Conservation (phyloP, 2,329 filamentous ascomycete genomes). For the Botrytis elliptica region DNA sequence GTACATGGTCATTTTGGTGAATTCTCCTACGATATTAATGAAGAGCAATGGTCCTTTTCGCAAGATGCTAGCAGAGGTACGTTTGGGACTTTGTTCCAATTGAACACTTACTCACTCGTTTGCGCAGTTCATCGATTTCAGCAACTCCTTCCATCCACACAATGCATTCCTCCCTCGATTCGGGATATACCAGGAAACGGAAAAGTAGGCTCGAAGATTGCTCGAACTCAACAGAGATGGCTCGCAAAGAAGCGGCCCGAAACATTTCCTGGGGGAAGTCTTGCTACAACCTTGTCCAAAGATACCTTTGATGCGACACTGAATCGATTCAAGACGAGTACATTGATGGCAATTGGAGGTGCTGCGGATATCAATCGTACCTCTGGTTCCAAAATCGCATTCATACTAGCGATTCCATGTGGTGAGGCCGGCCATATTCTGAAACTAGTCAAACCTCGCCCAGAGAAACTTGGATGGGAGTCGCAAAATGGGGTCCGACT, state of each 20-base stretch:
- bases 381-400: slow-evolving; percentile 24
- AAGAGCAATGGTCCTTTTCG: slow-evolving; percentile 39
- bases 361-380: slow-evolving; percentile 28
- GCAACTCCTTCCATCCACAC: slow-evolving; percentile 34
- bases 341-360: slow-evolving; percentile 31
- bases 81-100: neutral
- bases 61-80: slow-evolving; percentile 28
- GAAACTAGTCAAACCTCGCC: slow-evolving; percentile 33
- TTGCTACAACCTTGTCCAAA: slow-evolving; percentile 20
- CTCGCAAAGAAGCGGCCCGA: slow-evolving; percentile 34
- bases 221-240: slow-evolving; percentile 30
- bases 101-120: slow-evolving; percentile 20
- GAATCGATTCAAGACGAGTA: slow-evolving; percentile 22
- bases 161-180: slow-evolving; percentile 32
- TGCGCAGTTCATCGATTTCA: slow-evolving; percentile 29
- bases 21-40: slow-evolving; percentile 44
- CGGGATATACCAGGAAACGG: slow-evolving; percentile 22
- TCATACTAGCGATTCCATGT: slow-evolving; percentile 34
- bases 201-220: slow-evolving; percentile 19
- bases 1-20: slow-evolving; percentile 54
- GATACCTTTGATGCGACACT: slow-evolving; percentile 18
- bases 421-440: slow-evolving; percentile 38
- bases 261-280: slow-evolving; percentile 26
- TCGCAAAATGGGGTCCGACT: slow-evolving; percentile 29
- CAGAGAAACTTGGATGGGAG: slow-evolving; percentile 35